These are phyloP conservation scores for Psidium friedrichsthalianum DNA, from an alignment of 345 rosid genomes.

Conservation along the genomic window DNA sequence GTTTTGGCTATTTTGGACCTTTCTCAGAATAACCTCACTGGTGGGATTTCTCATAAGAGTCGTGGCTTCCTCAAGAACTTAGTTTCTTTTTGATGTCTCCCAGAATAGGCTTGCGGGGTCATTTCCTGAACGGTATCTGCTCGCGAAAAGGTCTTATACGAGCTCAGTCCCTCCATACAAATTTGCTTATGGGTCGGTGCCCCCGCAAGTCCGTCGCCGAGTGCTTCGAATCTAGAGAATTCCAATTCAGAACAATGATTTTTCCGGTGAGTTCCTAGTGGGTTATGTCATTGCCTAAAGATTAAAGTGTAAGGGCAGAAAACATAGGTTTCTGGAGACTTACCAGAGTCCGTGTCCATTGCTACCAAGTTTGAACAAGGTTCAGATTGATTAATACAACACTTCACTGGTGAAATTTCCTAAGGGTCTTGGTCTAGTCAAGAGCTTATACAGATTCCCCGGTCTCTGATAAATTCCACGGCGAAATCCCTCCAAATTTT, in stretches of 20 bases:
- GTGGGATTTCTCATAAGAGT: conserved; percentile 34
- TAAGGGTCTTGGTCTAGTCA: conserved; percentile 59
- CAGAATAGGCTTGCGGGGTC: conserved; percentile 67
- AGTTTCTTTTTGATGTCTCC: conserved; percentile 67
- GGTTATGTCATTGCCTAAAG: conserved; percentile 50
- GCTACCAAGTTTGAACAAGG: conserved; percentile 77
- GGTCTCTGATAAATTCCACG: conserved; percentile 53
- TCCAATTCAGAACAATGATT: conserved; percentile 79
- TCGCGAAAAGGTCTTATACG: conserved; percentile 39
- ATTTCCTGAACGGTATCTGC: conserved; percentile 61
- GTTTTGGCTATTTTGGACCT: conserved; percentile 54
- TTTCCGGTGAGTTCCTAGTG: conserved; percentile 63
- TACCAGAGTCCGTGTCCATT: conserved; percentile 55
- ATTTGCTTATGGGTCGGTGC: conserved; percentile 59
- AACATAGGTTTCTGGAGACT: conserved; percentile 58
- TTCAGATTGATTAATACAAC: conserved; percentile 85
- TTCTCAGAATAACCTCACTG: conserved; percentile 71
- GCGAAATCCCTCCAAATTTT: conserved; percentile 62
- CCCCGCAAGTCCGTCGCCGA: conserved; percentile 37
- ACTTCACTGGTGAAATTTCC: conserved; percentile 65
- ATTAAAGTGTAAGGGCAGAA: conserved; percentile 73
- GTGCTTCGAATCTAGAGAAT: conserved; percentile 67
- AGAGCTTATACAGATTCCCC: conserved; percentile 80
- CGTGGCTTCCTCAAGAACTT: conserved; percentile 41
- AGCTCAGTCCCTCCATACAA: conserved; percentile 63